Evolutionary conservation across 345 rosid species (phyloP), one percentile per base, ranked within the genome.

Genomic region (Arabis alpina): DNA sequence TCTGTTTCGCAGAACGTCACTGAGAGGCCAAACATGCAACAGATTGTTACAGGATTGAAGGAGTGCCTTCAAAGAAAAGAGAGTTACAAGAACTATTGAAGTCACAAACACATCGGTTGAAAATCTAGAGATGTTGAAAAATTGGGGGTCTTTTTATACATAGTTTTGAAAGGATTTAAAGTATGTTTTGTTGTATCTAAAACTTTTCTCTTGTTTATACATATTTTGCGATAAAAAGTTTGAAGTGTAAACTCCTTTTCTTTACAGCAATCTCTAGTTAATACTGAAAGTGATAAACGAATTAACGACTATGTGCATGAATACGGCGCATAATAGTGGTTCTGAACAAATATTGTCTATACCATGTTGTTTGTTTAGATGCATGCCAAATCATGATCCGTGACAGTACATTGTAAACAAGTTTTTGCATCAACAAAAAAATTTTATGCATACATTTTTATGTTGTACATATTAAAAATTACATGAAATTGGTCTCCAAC

Each of bases 11-110:
- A 23, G 5, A 69, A 49, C 13, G 54, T 58, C 2, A 24, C 34
- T 10, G 60, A 70, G 6, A 76, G 76, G 23, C 80, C 80, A 32
- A 7, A 34, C 71, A 70, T 76, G 80, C 39, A 57, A 49, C 48
- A 64, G 0, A 64, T 70, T 32, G 68, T 57, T 8, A 2, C 1
- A 47, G 68, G 55, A 34, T n/a, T 76, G 30, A 64, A 70, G 13
- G 71, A 76, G 16, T 70, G 80, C n/a, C 65, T 64, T 42, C 56
- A 56, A 23, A 51, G 49, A 32, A 56, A 70, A 65, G 78, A 60
- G 16, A 25, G 0, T 36, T 7, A 40, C 54, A 51, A 50, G 25
- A 66, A 70, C 9, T 14, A 71, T 48, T 70, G 44, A 70, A 27
- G 44, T 61, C 68, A 81, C 16, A 23, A 19, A 81, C 39, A 2